Conservation (phyloP, 257 asterid genomes). For the Petrea volubilis region DNA sequence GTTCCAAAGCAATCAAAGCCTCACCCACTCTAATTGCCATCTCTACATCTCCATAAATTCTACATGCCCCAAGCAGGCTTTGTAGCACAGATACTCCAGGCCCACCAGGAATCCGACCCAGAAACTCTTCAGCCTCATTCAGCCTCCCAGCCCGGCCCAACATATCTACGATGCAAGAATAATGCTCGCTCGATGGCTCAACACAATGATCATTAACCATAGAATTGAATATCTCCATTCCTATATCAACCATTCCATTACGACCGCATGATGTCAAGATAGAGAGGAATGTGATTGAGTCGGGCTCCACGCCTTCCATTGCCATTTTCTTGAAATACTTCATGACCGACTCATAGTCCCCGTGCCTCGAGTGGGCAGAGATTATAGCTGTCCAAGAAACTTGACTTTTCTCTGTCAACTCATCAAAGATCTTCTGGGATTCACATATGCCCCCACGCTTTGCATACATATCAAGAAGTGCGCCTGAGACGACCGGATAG, state of each 20-base stretch:
- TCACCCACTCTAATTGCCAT: conserved; percentile 66
- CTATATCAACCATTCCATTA: conserved; percentile 71
- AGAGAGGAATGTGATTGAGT: conserved; percentile 84
- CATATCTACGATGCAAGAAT: conserved; percentile 84
- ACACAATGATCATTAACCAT: conserved; percentile 56
- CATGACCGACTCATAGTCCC: conserved; percentile 75
- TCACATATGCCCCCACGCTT: conserved; percentile 88
- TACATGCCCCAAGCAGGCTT: conserved; percentile 86
- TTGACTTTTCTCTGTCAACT: conserved; percentile 51
- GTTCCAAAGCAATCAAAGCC: conserved; percentile 65
- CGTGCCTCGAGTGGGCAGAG: conserved; percentile 87
- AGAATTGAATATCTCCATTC: conserved; percentile 59
- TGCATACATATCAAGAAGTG: conserved; percentile 95
- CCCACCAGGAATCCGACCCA: conserved; percentile 70
- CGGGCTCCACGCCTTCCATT: conserved; percentile 60
- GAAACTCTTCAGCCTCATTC: conserved; percentile 69
- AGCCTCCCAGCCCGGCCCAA: conserved; percentile 86
- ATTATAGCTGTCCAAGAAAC: conserved; percentile 89
- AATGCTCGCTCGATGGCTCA: conserved; percentile 71
- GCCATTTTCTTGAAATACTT: conserved; percentile 62
- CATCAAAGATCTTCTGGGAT: conserved; percentile 62
- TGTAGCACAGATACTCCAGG: conserved; percentile 79
- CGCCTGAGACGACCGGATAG: conserved; percentile 64
- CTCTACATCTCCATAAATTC: conserved; percentile 66
- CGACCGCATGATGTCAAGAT: conserved; percentile 80